Conservation (phyloP, 768 basidiomycete species). For the Podaxis pistillaris region DNA sequence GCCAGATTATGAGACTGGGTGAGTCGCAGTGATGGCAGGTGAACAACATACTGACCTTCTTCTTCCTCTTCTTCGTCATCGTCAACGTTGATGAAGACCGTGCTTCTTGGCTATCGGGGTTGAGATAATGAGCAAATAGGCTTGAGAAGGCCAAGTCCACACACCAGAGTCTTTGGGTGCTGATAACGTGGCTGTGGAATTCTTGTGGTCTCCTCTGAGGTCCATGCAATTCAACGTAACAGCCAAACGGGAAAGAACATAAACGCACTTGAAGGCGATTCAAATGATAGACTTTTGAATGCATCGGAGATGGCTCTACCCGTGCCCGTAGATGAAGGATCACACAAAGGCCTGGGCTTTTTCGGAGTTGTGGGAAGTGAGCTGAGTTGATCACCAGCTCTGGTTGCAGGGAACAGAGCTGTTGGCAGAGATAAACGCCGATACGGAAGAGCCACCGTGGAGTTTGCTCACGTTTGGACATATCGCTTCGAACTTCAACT, state of each 20-base stretch:
- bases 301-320: background rate
- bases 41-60: background rate
- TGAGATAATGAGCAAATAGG: background rate
- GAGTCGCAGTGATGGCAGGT: background rate
- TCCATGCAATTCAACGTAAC: background rate
- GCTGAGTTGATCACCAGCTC: background rate
- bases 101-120: background rate
- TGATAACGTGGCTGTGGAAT: background rate
- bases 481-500: background rate
- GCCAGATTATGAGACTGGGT: background rate
- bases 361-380: background rate
- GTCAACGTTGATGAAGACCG: background rate
- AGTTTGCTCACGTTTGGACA: background rate
- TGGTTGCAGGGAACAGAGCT: background rate
- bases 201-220: background rate
- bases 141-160: background rate
- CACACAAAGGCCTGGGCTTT: background rate
- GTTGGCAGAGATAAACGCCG: background rate
- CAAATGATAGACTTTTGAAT: background rate
- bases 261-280: constrained; percentile 3
- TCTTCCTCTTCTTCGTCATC: constrained; percentile 10
- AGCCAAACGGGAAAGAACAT: background rate
- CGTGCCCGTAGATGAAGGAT: background rate
- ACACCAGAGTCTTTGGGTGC: background rate
- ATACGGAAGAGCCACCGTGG: background rate